Conservation (phyloP, 2,329 filamentous ascomycete species). For the Arthrinium puccinioides region DNA sequence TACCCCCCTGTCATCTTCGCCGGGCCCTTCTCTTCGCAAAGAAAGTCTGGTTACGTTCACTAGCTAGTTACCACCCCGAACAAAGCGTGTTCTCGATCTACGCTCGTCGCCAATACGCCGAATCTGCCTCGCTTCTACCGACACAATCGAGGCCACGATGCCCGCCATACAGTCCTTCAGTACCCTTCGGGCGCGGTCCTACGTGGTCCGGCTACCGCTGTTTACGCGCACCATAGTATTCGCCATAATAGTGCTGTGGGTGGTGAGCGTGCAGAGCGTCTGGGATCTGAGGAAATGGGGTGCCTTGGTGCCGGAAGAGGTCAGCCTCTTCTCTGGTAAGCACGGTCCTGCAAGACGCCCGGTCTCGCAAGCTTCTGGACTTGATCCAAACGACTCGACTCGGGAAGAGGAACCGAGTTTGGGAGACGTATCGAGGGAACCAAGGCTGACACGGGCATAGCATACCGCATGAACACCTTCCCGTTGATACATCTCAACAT, state of each 20-base stretch:
- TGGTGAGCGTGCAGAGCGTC: constrained; percentile 59
- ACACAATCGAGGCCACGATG: constrained; percentile 17
- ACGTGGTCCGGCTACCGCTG: constrained; percentile 76
- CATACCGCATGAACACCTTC: constrained; percentile 90
- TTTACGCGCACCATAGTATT: constrained; percentile 69
- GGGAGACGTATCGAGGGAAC: too few relatives aligned
- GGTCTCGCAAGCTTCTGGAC: too few relatives aligned
- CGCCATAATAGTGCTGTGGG: constrained; percentile 61
- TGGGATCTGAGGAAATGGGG: constrained; percentile 75
- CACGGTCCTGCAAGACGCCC: constrained; percentile 17
- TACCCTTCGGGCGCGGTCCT: constrained; percentile 67
- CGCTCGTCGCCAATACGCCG: too few relatives aligned
- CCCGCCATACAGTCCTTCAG: constrained; percentile 50
- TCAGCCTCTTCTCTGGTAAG: constrained; percentile 65
- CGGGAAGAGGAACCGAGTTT: too few relatives aligned
- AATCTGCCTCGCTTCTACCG: neutral
- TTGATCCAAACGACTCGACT: too few relatives aligned
- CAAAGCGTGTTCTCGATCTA: too few relatives aligned
- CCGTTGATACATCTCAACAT: constrained; percentile 78
- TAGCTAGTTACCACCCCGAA: too few relatives aligned
- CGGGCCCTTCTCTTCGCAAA: too few relatives aligned
- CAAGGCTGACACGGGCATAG: constrained; percentile 38
- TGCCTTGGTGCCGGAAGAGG: constrained; percentile 67
- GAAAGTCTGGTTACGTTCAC: too few relatives aligned
- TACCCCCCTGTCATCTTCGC: too few relatives aligned